Conservation (phyloP, 2,329 filamentous ascomycete species). For the Escovopsis weberi region DNA sequence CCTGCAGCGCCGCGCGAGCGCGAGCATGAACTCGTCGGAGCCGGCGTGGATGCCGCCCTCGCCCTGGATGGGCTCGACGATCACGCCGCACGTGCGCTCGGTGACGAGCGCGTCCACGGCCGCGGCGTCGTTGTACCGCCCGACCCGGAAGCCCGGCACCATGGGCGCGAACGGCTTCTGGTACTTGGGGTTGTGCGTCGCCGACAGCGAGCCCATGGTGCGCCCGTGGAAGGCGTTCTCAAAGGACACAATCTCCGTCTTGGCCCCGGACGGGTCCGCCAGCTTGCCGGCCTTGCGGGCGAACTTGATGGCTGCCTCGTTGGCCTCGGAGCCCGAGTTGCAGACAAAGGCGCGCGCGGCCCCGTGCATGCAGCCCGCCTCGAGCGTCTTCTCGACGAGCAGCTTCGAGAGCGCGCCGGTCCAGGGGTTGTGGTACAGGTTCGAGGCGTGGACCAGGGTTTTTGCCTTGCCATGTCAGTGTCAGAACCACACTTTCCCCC, state of each 20-base stretch:
- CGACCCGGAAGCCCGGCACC: slow-evolving; percentile 84
- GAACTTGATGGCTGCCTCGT: slow-evolving; percentile 96
- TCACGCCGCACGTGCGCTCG: slow-evolving; percentile 79
- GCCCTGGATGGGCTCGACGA: slow-evolving; percentile 93
- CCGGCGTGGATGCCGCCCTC: slow-evolving; percentile 87
- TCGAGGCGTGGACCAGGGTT: slow-evolving; percentile 71
- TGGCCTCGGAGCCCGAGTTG: slow-evolving; percentile 94
- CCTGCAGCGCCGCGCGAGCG: slow-evolving; percentile 71
- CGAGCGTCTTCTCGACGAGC: slow-evolving; percentile 66
- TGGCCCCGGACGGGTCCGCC: slow-evolving; percentile 53
- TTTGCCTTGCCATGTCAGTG: neutral
- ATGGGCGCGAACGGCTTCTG: slow-evolving; percentile 90
- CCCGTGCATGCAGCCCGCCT: slow-evolving; percentile 69
- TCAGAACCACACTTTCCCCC: neutral
- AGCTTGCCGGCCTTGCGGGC: slow-evolving; percentile 79
- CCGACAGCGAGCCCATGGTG: slow-evolving; percentile 90
- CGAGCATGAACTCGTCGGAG: slow-evolving; percentile 65
- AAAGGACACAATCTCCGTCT: slow-evolving; percentile 83
- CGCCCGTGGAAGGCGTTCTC: slow-evolving; percentile 87
- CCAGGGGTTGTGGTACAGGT: slow-evolving; percentile 96
- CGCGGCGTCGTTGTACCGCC: slow-evolving; percentile 67
- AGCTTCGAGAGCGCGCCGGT: slow-evolving; percentile 78
- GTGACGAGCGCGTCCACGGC: slow-evolving; percentile 62
- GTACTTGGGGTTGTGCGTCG: slow-evolving; percentile 96
- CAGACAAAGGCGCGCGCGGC: slow-evolving; percentile 76